These are phyloP conservation scores for Termitomyces sp. DNA, from an alignment of 768 basidiomycete species.

Conservation along the genomic window DNA sequence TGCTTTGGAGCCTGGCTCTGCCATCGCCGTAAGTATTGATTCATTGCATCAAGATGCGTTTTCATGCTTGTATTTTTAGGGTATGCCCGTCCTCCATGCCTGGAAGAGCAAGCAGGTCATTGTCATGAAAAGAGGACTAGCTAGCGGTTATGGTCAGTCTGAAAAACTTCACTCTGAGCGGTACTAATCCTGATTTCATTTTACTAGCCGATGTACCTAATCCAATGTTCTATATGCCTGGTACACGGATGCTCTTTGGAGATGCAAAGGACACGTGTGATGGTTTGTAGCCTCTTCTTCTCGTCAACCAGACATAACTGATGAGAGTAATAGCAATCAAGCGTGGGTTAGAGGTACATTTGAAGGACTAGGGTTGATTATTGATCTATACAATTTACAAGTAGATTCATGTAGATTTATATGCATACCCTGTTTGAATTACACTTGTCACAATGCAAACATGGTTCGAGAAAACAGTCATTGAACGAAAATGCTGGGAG, in stretches of 20 bases:
- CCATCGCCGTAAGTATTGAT: conserved; percentile 56
- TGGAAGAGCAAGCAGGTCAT: conserved; percentile 93
- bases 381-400: background rate
- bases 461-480: too few relatives aligned
- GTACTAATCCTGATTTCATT: background rate
- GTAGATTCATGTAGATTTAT: background rate
- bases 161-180: background rate
- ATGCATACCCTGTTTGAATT: background rate
- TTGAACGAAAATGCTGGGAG: too few relatives aligned
- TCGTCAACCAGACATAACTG: background rate
- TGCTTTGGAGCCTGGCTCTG: conserved; percentile 77
- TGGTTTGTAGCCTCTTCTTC: conserved; percentile 35
- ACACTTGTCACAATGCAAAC: too few relatives aligned
- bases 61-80: conserved; percentile 27
- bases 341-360: conserved; percentile 10
- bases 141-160: conserved; percentile 73
- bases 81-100: conserved; percentile 88
- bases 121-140: conserved; percentile 90
- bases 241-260: conserved; percentile 88
- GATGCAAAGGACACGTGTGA: conserved; percentile 91
- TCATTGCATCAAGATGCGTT: background rate
- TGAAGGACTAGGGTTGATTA: conserved; percentile 5
- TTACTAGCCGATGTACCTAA: conserved; percentile 79
- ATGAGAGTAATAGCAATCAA: conserved; percentile 9
- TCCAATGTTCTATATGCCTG: conserved; percentile 91